Base-by-base conservation (phyloP, 257 asterid species). In the Capsicum baccatum region DNA sequence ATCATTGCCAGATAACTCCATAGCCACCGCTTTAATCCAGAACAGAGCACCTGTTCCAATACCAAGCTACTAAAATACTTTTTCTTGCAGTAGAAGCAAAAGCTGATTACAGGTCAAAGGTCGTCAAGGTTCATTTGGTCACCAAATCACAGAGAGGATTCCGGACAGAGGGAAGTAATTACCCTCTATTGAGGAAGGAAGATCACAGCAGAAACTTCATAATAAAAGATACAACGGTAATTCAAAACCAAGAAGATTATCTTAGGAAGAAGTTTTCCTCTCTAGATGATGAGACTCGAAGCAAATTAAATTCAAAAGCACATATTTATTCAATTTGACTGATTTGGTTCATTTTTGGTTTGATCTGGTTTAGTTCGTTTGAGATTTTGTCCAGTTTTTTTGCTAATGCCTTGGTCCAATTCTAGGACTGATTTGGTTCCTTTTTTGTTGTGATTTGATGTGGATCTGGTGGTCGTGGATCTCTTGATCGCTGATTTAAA, bases 371-470 rank as follows among this genome's bases (percentile, higher is more conserved):
- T 63, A 63, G 42, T 63, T 21, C 19, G 42, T 15, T 63, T 62
- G 69, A 62, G 69, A 19, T 21, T 44, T 62, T 21, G 69, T 62
- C 21, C 69, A 21, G 42, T 21, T 62, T 5, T 60, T 62, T 21
- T 21, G 16, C 68, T 62, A 62, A 19, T 62, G 39, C 69, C 69
- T 2, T 62, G 69, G 39, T 62, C 69, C 67, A 60, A 60, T 60
- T 17, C 10, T 59, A 26, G 12, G 33, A 59, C 66, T 60, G 39
- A 62, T 62, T 62, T 62, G 39, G 5, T 21, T 62, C 39, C 10
- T 37, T 62, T 62, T 62, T 62, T 62, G 69, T 62, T 62, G 69
- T 62, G 69, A 62, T 62, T 62, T 62, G 39, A 62, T 62, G 69
- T 21, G 16, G 69, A 15, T 62, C 16, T 62, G 39, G 37, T 62